These are phyloP conservation scores for Bretschneidera sinensis DNA, from an alignment of 345 rosid genomes.

Conservation along the genomic window DNA sequence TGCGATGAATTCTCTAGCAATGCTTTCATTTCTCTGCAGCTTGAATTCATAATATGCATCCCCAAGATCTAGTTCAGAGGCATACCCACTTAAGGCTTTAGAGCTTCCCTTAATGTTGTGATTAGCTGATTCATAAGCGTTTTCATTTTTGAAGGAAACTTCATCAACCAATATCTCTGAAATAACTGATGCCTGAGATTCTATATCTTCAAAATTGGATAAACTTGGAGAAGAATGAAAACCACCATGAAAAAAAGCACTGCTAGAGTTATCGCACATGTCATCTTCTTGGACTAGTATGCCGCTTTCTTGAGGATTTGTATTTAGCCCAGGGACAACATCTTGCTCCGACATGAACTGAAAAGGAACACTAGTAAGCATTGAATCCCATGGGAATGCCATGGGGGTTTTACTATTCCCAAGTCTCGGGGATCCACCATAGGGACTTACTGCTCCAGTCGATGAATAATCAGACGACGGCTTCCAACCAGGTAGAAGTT, in stretches of 20 bases:
- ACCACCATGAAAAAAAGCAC: conserved; percentile 14
- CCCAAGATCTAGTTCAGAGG: conserved; percentile 24
- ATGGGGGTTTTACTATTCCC: conserved; percentile 18
- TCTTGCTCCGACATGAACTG: conserved; percentile 11
- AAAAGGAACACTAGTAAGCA: conserved; percentile 18
- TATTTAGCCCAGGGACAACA: conserved; percentile 9
- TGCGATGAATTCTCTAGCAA: conserved; percentile 19
- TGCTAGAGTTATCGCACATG: conserved; percentile 1
- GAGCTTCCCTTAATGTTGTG: conserved; percentile 23
- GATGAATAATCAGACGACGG: conserved; percentile 24
- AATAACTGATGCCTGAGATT: conserved; percentile 33
- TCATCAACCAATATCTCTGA: conserved; percentile 35
- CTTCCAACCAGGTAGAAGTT: conserved; percentile 47
- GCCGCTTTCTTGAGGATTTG: conserved; percentile 12
- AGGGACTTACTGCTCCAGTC: conserved; percentile 22
- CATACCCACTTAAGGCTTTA: conserved; percentile 22
- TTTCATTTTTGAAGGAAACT: conserved; percentile 21
- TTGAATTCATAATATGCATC: conserved; percentile 28
- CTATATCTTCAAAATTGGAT: conserved; percentile 31
- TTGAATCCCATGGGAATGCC: conserved; percentile 27
- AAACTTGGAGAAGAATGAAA: conserved; percentile 25
- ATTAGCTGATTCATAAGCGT: conserved; percentile 22
- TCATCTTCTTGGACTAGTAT: conserved; percentile 10
- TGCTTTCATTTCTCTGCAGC: conserved; percentile 20
- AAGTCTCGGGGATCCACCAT: conserved; percentile 13